phyloP scores from a whole-genome alignment of 1,284 basidiomycete genomes.

The Cystobasidium pallidum region DNA sequence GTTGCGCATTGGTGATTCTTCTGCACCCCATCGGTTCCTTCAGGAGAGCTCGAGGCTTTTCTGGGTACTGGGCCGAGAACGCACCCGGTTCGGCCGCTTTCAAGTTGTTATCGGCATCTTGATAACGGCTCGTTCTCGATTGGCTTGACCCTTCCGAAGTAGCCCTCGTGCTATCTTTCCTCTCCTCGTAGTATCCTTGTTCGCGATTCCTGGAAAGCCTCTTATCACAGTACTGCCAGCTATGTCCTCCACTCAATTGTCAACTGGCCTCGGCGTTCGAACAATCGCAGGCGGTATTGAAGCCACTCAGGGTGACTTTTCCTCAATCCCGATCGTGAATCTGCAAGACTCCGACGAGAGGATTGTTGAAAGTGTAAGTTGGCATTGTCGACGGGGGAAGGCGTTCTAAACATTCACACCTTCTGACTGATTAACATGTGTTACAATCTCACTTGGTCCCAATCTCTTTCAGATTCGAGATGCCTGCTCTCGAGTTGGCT shows the following conservation, averaged over 20 bases:
- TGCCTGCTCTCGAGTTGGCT: slow-evolving; percentile 15
- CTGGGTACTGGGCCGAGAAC: neutral
- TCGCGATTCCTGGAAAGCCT: neutral
- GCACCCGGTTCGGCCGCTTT: neutral
- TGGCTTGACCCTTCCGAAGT: neutral
- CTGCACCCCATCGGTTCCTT: neutral
- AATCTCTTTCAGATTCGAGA: slow-evolving; percentile 37
- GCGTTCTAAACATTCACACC: no score
- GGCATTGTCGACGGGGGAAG: neutral
- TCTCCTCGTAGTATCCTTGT: neutral
- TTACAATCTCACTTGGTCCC: neutral
- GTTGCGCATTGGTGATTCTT: no score
- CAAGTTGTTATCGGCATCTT: neutral
- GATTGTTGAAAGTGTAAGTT: slow-evolving; percentile 26
- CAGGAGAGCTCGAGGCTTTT: neutral
- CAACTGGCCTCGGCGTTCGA: slow-evolving; percentile 49
- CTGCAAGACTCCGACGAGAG: slow-evolving; percentile 17
- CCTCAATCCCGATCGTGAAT: slow-evolving; percentile 35
- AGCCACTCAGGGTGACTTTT: slow-evolving; percentile 34
- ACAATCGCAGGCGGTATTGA: slow-evolving; percentile 47
- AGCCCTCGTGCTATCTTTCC: neutral
- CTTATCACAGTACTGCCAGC: neutral
- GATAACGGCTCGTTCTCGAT: slow-evolving; percentile 3
- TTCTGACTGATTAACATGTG: neutral
- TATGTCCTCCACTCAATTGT: slow-evolving; percentile 17